These are phyloP conservation scores for Alternaria hordeiaustralica DNA, from an alignment of 2,329 filamentous ascomycete species.

Conservation along the genomic window DNA sequence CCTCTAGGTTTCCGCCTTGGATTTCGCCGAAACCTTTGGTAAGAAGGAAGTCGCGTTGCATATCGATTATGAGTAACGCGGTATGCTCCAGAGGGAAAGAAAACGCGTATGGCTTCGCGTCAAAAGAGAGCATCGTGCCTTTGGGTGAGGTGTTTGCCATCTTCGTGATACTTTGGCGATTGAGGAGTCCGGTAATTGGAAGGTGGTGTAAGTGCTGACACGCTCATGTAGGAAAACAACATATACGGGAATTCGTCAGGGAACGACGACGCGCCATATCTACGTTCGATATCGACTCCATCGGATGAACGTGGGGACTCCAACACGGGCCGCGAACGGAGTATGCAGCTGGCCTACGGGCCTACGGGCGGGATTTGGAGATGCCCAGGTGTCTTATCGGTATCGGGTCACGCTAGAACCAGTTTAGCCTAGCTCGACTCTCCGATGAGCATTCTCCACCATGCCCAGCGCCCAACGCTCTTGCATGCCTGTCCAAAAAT, in stretches of 20 bases:
- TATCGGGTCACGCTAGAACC: neutral
- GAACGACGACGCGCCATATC: neutral
- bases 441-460: neutral
- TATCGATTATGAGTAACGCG: conserved; percentile 59
- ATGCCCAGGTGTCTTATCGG: conserved; percentile 17
- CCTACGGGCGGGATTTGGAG: conserved; percentile 8
- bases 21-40: conserved; percentile 60
- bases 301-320: conserved; percentile 8
- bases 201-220: neutral
- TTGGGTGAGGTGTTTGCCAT: conserved; percentile 4
- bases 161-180: neutral
- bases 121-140: conserved; percentile 28
- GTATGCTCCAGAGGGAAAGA: conserved; percentile 55
- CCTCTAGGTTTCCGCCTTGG: conserved; percentile 54
- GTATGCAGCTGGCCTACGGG: conserved; percentile 23
- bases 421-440: neutral
- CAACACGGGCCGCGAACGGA: neutral
- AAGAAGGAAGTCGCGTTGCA: conserved; percentile 61
- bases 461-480: neutral
- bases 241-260: neutral
- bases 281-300: neutral
- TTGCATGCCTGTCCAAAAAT: neutral
- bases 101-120: conserved; percentile 57
- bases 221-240: neutral
- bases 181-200: neutral